Conservation (phyloP, 106 monocot genomes). For the Allium fistulosum region DNA sequence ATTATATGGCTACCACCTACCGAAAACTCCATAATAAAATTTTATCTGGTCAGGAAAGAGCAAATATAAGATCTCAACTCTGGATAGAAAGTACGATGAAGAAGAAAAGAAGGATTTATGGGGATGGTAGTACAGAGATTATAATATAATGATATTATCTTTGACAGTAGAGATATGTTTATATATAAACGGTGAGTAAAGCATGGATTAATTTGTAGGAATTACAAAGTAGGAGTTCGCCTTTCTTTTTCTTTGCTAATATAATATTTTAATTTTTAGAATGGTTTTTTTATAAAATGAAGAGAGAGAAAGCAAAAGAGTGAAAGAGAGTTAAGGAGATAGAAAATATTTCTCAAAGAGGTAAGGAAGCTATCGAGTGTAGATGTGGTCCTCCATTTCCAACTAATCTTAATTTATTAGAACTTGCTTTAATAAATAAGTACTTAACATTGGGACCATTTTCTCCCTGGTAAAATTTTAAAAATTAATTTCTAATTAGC, state of each 20-base stretch:
- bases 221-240: constrained; percentile 7
- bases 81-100: not conserved
- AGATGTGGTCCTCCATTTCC: constrained; percentile 30
- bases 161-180: no score
- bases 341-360: constrained; percentile 9
- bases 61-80: no score
- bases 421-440: constrained; percentile 12
- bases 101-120: not conserved
- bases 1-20: constrained; percentile 5
- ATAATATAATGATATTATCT: no score
- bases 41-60: not conserved
- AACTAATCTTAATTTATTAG: constrained; percentile 28
- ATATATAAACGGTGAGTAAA: constrained; percentile 8
- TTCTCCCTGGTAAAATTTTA: not conserved
- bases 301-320: not conserved
- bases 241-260: constrained; percentile 1
- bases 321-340: constrained; percentile 8
- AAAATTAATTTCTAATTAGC: not conserved
- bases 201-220: constrained; percentile 8
- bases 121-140: no score
- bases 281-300: constrained; percentile 1
- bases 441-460: constrained; percentile 13
- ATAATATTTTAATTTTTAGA: constrained; percentile 4
- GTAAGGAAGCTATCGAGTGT: not conserved
- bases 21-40: constrained; percentile 12